phyloP scores from a whole-genome alignment of 164 flowering plant species.

The Piper longum region DNA sequence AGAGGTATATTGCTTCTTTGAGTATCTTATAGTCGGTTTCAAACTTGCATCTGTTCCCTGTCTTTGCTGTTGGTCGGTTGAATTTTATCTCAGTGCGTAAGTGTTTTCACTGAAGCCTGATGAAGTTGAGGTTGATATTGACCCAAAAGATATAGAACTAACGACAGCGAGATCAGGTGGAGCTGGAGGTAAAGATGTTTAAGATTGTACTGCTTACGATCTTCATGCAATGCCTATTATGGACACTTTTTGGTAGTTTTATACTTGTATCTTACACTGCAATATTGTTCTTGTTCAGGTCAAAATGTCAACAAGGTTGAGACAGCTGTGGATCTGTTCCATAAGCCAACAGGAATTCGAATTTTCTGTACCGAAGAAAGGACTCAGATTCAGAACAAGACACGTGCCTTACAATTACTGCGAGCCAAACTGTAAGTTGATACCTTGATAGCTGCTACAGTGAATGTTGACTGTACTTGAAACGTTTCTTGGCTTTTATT shows the following conservation, averaged over 20 bases:
- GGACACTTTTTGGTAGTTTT: background rate
- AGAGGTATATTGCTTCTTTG: conserved; percentile 38
- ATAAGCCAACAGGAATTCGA: conserved; percentile 96
- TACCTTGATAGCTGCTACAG: background rate
- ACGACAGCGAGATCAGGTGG: conserved; percentile 97
- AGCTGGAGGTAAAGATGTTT: conserved; percentile 75
- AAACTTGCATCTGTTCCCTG: background rate
- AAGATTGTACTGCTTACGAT: background rate
- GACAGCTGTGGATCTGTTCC: conserved; percentile 91
- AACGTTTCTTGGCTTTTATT: background rate
- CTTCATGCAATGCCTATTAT: conserved; percentile 1
- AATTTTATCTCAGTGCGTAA: background rate
- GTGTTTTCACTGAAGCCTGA: conserved; percentile 43
- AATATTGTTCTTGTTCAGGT: conserved; percentile 40
- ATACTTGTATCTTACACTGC: background rate
- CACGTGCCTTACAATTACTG: conserved; percentile 75
- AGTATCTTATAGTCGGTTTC: no score
- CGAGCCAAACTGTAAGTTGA: conserved; percentile 86
- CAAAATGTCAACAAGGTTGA: conserved; percentile 99
- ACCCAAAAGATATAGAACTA: conserved; percentile 93
- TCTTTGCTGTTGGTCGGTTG: background rate
- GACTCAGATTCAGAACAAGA: conserved; percentile 67
- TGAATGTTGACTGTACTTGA: no score
- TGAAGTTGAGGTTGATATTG: conserved; percentile 91
- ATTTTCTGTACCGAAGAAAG: conserved; percentile 98